A percentile compares a stretch with the other conserved stretches of the same genome.
These are phyloP conservation scores for Solanum bulbocastanum DNA, from an alignment of 257 asterid species.

Conservation along the genomic window DNA sequence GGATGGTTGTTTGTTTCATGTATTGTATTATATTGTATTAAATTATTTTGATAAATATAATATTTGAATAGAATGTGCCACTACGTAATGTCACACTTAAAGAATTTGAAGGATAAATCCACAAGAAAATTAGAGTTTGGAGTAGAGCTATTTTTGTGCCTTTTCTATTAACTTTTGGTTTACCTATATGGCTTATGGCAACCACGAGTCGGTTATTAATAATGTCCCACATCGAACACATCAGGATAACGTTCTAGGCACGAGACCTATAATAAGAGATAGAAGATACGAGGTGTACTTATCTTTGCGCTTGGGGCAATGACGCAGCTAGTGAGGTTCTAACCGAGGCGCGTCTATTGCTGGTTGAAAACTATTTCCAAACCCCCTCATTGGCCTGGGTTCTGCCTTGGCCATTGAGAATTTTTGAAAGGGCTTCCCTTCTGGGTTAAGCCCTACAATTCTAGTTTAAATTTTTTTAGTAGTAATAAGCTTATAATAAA, in stretches of 20 bases:
- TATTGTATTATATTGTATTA: neutral
- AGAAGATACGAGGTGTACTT: rapidly evolving
- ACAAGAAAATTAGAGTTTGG: neutral
- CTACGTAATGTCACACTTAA: neutral
- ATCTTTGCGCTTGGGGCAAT: constrained; percentile 13
- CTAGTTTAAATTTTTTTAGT: neutral
- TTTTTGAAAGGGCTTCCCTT: constrained; percentile 1
- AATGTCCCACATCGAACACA: neutral
- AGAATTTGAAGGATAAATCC: neutral
- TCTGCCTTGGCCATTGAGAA: neutral
- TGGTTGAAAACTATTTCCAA: constrained; percentile 14
- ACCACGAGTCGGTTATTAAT: neutral
- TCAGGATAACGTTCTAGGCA: neutral
- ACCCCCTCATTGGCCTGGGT: constrained; percentile 4
- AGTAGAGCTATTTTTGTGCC: neutral
- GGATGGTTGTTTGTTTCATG: neutral
- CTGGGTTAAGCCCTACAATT: neutral
- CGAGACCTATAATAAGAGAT: neutral
- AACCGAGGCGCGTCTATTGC: constrained; percentile 13
- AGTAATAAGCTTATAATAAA: too few relatives aligned
- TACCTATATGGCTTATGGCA: neutral
- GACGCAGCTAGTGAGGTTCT: constrained; percentile 10
- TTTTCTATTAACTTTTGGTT: neutral
- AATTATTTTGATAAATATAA: neutral
- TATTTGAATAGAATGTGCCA: neutral